phyloP scores from a whole-genome alignment of 1,284 basidiomycete genomes.

The Erythrobasidium hasegawianum region DNA sequence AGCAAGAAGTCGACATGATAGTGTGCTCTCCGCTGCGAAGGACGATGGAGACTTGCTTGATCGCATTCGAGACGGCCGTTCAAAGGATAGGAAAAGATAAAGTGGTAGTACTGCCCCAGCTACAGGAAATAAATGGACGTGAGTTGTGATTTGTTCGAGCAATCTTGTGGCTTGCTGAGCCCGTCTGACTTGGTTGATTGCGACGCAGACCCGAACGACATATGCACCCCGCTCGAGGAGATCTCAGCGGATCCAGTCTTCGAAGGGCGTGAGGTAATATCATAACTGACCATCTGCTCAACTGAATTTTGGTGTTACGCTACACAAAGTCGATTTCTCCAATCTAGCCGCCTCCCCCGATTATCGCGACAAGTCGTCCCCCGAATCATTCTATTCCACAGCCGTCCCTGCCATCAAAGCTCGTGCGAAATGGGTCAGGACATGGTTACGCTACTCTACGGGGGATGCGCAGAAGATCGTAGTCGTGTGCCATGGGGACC shows the following conservation, averaged over 20 bases:
- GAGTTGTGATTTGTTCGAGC: no score
- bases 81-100: background rate
- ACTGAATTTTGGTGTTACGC: background rate
- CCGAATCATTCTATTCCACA: background rate
- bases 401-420: background rate
- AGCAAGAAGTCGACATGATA: conserved; percentile 1
- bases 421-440: background rate
- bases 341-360: background rate
- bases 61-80: background rate
- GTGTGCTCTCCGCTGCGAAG: background rate
- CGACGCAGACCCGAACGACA: background rate
- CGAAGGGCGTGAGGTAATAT: background rate
- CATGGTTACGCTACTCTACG: background rate
- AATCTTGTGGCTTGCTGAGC: no score
- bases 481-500: background rate
- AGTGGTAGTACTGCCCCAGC: background rate
- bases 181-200: no score
- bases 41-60: background rate
- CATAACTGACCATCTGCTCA: no score
- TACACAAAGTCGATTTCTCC: background rate
- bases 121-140: background rate
- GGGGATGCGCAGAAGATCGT: background rate
- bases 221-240: background rate
- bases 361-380: background rate
- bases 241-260: background rate